Evolutionary conservation across 306 rosid species (phyloP), one percentile per base, ranked within the genome.

Genomic region (Lathyrus sativus): DNA sequence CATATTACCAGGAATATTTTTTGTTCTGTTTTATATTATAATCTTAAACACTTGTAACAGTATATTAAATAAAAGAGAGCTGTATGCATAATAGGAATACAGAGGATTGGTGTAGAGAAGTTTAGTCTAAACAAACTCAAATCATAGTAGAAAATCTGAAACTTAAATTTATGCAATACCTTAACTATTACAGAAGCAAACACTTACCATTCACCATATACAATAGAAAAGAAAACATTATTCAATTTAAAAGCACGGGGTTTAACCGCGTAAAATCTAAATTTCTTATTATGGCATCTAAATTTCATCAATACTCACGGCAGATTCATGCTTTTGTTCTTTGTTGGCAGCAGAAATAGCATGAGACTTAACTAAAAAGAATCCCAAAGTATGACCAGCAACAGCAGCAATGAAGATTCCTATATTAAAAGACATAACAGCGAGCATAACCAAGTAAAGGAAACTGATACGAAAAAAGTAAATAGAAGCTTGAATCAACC

Each of bases 361-460:
- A 24, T 77, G 53, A 42, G 50, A n/a, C 68, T 83, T 83, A 33
- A 74, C 51, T 5, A 86, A 10, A 35, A 80, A 66, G 71, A 80
- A 80, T 14, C 84, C 84, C 43, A 66, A 60, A 22, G 76, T 71
- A 38, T 85, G 96, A 12, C 96, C 93, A n/a, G 79, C 84, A 4
- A 85, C 77, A 9, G 92, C 89, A 12, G 85, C 91, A 1, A 89
- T 33, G 76, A 89, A 83, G 68, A 89, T 76, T 1, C 93, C 91
- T 1, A 81, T 57, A 48, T 89, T 89, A 79, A 85, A 87, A 26
- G 96, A 85, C 91, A 90, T 85, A 5, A 84, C 88, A 2, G 95
- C 78, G 0, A 87, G 79, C 95, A 85, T 85, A 45, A 87, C 82
- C 84, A 84, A 62, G 73, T 90, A 90, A 57, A 62, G 66, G 12